Evolutionary conservation across 371 early-diverging fungal genomes (phyloP).

Genomic region (Mortierella sp.): DNA sequence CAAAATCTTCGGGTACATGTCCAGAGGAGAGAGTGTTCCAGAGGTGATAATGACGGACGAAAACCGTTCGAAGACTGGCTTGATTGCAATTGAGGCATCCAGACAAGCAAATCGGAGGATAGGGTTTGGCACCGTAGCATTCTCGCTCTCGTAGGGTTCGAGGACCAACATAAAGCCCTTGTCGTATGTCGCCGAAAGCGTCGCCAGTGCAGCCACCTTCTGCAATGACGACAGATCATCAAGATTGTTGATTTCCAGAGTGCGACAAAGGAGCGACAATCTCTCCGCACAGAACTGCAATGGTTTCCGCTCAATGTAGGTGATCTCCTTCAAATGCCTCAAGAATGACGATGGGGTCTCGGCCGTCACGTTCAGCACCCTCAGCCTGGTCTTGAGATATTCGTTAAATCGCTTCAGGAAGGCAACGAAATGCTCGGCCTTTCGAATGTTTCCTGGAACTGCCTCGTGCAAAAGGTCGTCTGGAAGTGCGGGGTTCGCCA

Average conservation of each 20-base stretch:
- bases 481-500: constrained; percentile 92
- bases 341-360: constrained; percentile 96
- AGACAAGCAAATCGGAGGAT: constrained; percentile 94
- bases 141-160: constrained; percentile 98
- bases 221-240: constrained; percentile 90
- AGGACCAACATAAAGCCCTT: constrained; percentile 97
- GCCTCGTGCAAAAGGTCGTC: constrained; percentile 95
- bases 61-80: constrained; percentile 97
- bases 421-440: constrained; percentile 98
- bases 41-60: constrained; percentile 99
- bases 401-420: constrained; percentile 98
- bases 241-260: constrained; percentile 93
- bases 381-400: constrained; percentile 98
- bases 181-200: constrained; percentile 96
- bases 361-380: constrained; percentile 98
- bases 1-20: constrained; percentile 99
- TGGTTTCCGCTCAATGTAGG: constrained; percentile 95
- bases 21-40: constrained; percentile 98
- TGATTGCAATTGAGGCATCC: constrained; percentile 98
- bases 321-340: constrained; percentile 93
- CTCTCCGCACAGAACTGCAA: constrained; percentile 96
- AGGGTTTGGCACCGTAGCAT: constrained; percentile 95
- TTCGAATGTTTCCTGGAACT: constrained; percentile 98
- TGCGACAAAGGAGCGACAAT: constrained; percentile 89
- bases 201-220: constrained; percentile 96